Conservation (phyloP, 192 early-diverging fungal species). For the Pilaira anomala region DNA sequence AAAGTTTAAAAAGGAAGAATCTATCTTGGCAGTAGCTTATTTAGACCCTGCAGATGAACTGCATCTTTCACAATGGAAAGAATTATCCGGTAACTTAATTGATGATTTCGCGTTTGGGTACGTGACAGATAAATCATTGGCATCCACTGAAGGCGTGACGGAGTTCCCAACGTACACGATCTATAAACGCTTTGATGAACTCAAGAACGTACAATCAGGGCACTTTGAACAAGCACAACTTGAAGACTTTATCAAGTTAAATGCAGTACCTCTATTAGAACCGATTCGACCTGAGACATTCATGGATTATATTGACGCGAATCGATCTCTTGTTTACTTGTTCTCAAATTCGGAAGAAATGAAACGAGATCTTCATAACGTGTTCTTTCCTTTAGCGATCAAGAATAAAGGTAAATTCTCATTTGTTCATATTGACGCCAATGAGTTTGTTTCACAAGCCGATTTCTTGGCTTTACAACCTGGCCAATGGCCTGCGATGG, state of each 20-base stretch:
- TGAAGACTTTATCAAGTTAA: constrained; percentile 63
- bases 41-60: constrained; percentile 57
- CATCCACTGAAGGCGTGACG: constrained; percentile 47
- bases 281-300: constrained; percentile 90
- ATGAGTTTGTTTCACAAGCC: constrained; percentile 51
- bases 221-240: constrained; percentile 49
- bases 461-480: constrained; percentile 54
- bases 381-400: constrained; percentile 73
- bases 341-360: constrained; percentile 61
- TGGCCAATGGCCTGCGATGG: constrained; percentile 57
- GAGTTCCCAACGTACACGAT: constrained; percentile 65
- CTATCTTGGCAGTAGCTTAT: constrained; percentile 56
- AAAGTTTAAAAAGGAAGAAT: too few species aligned
- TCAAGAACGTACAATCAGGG: constrained; percentile 53
- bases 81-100: constrained; percentile 73
- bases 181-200: constrained; percentile 79
- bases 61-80: constrained; percentile 61
- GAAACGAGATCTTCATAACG: constrained; percentile 48
- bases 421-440: constrained; percentile 39
- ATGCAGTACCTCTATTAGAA: constrained; percentile 81
- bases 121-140: constrained; percentile 55
- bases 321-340: constrained; percentile 83
- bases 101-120: constrained; percentile 82
- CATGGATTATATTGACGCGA: constrained; percentile 73
- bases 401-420: constrained; percentile 85